These are phyloP conservation scores for Lepiota venenata DNA, from an alignment of 768 basidiomycete species.

Conservation along the genomic window DNA sequence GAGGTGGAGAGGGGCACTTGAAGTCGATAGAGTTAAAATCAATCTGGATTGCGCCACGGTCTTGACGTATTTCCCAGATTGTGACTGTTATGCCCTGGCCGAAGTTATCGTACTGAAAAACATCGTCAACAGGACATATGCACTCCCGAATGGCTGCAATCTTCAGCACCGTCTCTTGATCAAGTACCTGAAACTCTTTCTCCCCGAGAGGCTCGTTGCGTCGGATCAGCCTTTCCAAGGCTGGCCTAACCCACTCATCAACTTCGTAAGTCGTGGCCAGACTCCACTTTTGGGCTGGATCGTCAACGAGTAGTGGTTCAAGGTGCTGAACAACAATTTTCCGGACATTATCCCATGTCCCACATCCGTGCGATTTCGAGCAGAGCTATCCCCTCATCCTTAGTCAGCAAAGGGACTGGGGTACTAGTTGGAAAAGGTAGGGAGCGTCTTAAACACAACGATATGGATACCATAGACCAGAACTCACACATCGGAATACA, in stretches of 20 bases:
- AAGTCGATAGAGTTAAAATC: not conserved
- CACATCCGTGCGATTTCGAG: conserved; percentile 37
- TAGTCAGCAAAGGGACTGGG: not conserved
- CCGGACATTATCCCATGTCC: conserved; percentile 29
- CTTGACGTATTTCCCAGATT: not conserved
- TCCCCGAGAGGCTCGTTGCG: not conserved
- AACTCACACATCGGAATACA: conserved; percentile 8
- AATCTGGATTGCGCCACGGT: not conserved
- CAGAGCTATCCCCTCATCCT: conserved; percentile 33
- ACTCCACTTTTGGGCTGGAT: conserved; percentile 24
- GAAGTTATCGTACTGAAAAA: too few species aligned
- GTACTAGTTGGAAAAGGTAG: not conserved
- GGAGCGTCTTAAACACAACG: not conserved
- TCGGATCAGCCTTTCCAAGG: conserved; percentile 4
- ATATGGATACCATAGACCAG: too few species aligned
- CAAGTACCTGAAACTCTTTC: not conserved
- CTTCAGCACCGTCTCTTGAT: not conserved
- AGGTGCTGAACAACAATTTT: conserved; percentile 26
- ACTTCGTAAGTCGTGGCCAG: conserved; percentile 31
- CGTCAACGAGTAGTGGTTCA: conserved; percentile 9
- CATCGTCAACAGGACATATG: too few species aligned
- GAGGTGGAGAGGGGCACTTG: not conserved
- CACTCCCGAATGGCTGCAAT: conserved; percentile 5
- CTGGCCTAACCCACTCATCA: conserved; percentile 21
- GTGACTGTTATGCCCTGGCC: not conserved